Evolutionary conservation across 1,284 basidiomycete species (phyloP).

Genomic region (Tilletia horrida): DNA sequence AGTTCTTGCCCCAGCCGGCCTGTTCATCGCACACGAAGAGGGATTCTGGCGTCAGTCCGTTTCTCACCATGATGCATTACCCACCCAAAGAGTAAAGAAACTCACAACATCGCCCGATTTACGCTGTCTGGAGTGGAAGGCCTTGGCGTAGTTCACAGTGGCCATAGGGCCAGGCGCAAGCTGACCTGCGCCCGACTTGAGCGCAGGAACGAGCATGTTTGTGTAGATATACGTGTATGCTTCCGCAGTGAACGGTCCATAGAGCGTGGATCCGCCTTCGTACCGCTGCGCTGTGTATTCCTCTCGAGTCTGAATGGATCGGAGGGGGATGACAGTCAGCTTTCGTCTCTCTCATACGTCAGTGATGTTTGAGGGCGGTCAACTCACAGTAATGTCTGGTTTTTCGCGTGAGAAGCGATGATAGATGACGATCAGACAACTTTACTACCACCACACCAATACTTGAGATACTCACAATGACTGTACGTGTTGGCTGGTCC

Average conservation of each 20-base stretch:
- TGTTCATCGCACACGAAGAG: slow-evolving; percentile 35
- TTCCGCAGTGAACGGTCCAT: slow-evolving; percentile 73
- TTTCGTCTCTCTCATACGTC: too few relatives aligned
- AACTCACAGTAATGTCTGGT: slow-evolving; percentile 58
- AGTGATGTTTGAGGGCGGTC: too few relatives aligned
- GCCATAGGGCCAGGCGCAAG: slow-evolving; percentile 67
- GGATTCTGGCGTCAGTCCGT: too few relatives aligned
- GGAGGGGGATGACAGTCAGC: slow-evolving; percentile 53
- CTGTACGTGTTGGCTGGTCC: slow-evolving; percentile 77
- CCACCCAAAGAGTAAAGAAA: neutral
- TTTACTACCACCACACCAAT: neutral
- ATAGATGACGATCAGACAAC: neutral
- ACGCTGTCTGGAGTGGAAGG: slow-evolving; percentile 57
- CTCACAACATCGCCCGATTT: slow-evolving; percentile 25
- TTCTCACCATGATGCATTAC: neutral
- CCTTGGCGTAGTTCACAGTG: slow-evolving; percentile 65
- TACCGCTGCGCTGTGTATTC: slow-evolving; percentile 75
- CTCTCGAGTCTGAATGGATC: slow-evolving; percentile 62
- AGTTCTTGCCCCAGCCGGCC: slow-evolving; percentile 60
- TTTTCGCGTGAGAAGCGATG: too few relatives aligned
- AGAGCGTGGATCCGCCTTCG: slow-evolving; percentile 76
- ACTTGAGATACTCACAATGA: slow-evolving; percentile 58
- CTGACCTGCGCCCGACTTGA: slow-evolving; percentile 58
- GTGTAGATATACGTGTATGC: slow-evolving; percentile 74
- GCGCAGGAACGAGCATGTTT: slow-evolving; percentile 36